These are phyloP conservation scores for Pleurostoma richardsiae DNA, from an alignment of 2,329 filamentous ascomycete species.

Conservation along the genomic window DNA sequence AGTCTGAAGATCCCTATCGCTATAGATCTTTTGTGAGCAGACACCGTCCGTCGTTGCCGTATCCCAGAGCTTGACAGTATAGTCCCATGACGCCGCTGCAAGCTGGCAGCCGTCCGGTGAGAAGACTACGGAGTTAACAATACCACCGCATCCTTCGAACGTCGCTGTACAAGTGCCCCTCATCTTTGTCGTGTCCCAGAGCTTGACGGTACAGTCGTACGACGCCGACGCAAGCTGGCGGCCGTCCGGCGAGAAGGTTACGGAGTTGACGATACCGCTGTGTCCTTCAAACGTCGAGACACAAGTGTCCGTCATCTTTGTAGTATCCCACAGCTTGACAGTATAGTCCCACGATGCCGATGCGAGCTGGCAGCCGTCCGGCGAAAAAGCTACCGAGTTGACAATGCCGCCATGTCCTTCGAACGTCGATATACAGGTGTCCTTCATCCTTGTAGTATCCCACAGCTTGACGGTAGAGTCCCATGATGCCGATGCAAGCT, in stretches of 20 bases:
- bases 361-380: not conserved
- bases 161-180: conserved; percentile 8
- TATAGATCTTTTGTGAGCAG: not conserved
- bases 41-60: not conserved
- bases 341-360: not conserved
- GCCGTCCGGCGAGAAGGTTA: not conserved
- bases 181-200: too few species aligned
- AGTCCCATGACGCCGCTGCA: conserved; percentile 1
- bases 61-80: conserved; percentile 2
- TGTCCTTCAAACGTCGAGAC: too few species aligned
- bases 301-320: too few species aligned
- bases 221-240: not conserved
- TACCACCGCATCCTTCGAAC: conserved; percentile 10
- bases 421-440: too few species aligned
- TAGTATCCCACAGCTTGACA: not conserved
- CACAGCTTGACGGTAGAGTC: not conserved
- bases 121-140: conserved; percentile 1
- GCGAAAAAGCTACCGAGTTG: not conserved
- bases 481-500: not conserved
- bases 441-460: too few species aligned
- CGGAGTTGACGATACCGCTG: not conserved
- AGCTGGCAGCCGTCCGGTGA: conserved; percentile 1
- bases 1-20: too few species aligned
- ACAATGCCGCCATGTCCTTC: not conserved
- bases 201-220: not conserved